Evolutionary conservation across 306 rosid species (phyloP).

Genomic region (Castanea sativa): DNA sequence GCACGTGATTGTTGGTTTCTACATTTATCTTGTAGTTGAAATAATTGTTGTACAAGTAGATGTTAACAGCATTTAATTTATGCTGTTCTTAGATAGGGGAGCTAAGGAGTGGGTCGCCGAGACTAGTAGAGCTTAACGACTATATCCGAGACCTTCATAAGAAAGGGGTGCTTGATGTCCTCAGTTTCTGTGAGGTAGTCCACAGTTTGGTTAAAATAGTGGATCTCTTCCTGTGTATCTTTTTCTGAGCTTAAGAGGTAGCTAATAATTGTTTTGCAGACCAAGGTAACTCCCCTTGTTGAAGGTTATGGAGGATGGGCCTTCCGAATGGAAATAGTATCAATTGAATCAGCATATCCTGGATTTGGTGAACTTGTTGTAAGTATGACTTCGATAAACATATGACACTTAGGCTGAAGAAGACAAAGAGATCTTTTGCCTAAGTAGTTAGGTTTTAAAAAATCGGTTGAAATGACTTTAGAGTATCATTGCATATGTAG

Average conservation of each 20-base stretch:
- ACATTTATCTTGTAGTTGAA: constrained; percentile 6
- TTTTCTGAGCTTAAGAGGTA: constrained; percentile 33
- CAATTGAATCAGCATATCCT: constrained; percentile 97
- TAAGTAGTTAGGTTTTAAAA: not conserved
- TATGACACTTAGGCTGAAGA: constrained; percentile 12
- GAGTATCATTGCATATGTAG: not conserved
- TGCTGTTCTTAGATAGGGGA: constrained; percentile 73
- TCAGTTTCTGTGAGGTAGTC: constrained; percentile 96
- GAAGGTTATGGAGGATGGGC: constrained; percentile 99
- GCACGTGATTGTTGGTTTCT: constrained; percentile 7
- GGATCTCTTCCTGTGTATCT: constrained; percentile 7
- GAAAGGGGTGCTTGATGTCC: constrained; percentile 77
- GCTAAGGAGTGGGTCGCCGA: constrained; percentile 89
- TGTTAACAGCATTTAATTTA: constrained; percentile 18
- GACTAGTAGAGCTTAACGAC: constrained; percentile 85
- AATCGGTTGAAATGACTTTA: not conserved
- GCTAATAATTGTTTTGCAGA: constrained; percentile 51
- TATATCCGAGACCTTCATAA: constrained; percentile 75
- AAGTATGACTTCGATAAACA: constrained; percentile 43
- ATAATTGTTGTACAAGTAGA: constrained; percentile 11
- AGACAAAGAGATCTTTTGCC: not conserved
- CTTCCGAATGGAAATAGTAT: constrained; percentile 85
- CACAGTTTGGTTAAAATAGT: constrained; percentile 2
- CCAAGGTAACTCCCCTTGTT: constrained; percentile 95
- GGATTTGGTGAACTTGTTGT: constrained; percentile 97